These are phyloP conservation scores for Coemansia sp. DNA, from an alignment of 192 early-diverging fungal genomes.

Conservation along the genomic window DNA sequence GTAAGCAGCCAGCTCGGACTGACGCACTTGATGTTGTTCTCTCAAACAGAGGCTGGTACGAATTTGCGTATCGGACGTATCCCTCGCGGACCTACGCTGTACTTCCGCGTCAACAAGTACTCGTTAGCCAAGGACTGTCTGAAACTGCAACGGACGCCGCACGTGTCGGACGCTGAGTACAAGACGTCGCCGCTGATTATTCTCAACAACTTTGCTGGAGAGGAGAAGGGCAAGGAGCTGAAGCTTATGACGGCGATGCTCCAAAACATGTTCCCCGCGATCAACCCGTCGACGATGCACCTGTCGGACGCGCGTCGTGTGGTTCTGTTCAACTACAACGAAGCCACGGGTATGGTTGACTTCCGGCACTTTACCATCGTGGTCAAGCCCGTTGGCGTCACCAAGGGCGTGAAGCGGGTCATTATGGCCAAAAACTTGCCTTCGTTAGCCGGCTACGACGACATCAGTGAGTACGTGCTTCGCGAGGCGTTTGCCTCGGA, in stretches of 20 bases:
- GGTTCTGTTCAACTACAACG: constrained; percentile 89
- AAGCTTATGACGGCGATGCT: constrained; percentile 94
- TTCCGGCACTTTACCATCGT: constrained; percentile 93
- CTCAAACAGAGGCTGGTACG: constrained; percentile 76
- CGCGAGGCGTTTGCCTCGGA: constrained; percentile 84
- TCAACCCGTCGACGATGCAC: constrained; percentile 95
- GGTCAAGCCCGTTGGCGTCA: constrained; percentile 87
- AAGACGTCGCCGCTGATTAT: constrained; percentile 76
- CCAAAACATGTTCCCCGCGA: constrained; percentile 96
- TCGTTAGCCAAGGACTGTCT: constrained; percentile 83
- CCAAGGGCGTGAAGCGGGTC: constrained; percentile 88
- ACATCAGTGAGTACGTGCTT: constrained; percentile 93
- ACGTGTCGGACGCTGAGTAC: constrained; percentile 78
- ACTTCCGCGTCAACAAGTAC: constrained; percentile 83
- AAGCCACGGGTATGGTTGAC: constrained; percentile 81
- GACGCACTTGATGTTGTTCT: constrained; percentile 89
- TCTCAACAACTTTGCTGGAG: constrained; percentile 57
- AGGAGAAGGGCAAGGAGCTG: constrained; percentile 57
- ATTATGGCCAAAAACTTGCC: constrained; percentile 77
- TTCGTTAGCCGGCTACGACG: constrained; percentile 76
- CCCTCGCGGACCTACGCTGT: constrained; percentile 92
- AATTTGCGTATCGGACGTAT: constrained; percentile 87
- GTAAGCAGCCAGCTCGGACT: constrained; percentile 86
- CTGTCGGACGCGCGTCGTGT: constrained; percentile 88
- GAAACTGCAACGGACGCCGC: constrained; percentile 75